These are phyloP conservation scores for Lachnellula cervina DNA, from an alignment of 2,329 filamentous ascomycete genomes.

Conservation along the genomic window DNA sequence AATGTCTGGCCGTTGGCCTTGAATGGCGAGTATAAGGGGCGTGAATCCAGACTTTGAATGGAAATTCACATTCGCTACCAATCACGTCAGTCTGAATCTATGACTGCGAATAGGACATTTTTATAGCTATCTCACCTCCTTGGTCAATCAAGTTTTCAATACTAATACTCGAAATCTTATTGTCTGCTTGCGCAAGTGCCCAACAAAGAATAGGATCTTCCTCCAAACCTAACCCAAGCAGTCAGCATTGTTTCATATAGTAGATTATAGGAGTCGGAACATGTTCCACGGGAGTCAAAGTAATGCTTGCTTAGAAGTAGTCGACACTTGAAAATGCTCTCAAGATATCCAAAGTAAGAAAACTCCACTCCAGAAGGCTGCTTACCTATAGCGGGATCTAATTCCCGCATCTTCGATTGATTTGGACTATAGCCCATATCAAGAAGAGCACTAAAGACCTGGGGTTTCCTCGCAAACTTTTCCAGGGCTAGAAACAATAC, in stretches of 20 bases:
- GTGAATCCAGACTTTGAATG: slow-evolving; percentile 10
- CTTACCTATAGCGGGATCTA: neutral
- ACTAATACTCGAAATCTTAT: slow-evolving; percentile 54
- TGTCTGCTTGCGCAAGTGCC: slow-evolving; percentile 60
- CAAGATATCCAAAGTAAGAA: too few relatives aligned
- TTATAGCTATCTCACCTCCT: slow-evolving; percentile 28
- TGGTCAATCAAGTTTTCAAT: slow-evolving; percentile 52
- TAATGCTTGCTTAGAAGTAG: too few relatives aligned
- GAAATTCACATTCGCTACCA: slow-evolving; percentile 14
- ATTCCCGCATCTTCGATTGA: slow-evolving; percentile 8
- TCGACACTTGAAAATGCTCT: too few relatives aligned
- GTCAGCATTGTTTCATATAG: too few relatives aligned
- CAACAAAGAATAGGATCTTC: slow-evolving; percentile 54
- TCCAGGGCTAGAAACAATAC: slow-evolving; percentile 46
- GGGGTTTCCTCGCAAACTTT: slow-evolving; percentile 50
- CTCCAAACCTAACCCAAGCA: slow-evolving; percentile 34
- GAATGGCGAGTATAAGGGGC: slow-evolving; percentile 13
- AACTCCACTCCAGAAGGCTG: too few relatives aligned
- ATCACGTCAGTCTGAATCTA: neutral
- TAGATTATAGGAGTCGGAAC: too few relatives aligned
- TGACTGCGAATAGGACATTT: neutral
- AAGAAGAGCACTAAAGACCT: slow-evolving; percentile 47
- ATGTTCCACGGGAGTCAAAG: too few relatives aligned
- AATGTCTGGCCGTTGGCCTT: slow-evolving; percentile 12
- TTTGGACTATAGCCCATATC: slow-evolving; percentile 50